Evolutionary conservation across 192 early-diverging fungal genomes (phyloP), one percentile per base, ranked within the genome.

Genomic region (Mortierella claussenii): DNA sequence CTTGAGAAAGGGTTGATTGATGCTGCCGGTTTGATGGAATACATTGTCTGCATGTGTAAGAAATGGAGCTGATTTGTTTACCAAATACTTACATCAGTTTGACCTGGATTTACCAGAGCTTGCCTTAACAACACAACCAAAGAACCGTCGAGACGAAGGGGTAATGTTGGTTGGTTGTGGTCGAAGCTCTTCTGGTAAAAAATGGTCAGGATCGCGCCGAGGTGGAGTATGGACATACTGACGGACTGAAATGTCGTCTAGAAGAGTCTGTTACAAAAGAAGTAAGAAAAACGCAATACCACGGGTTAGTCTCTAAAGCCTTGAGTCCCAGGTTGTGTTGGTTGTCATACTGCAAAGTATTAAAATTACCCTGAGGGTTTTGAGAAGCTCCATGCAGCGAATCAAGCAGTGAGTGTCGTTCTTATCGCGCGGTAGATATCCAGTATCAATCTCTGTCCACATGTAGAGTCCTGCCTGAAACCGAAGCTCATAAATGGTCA

Each of bases 141-240:
- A 68, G 66, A 68, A 68, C 56, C 28, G 49, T 45, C 66, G 56
- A 45, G 56, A 53, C 21, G 56, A 68, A 34, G 55, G 66, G 27
- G 56, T 26, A n/a, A 60, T 69, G 52, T 69, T 69, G 0, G 43
- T 69, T 55, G 50, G 51, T 42, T 69, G 67, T 9, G 58, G 58
- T 55, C 51, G 51, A 60, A 60, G 20, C 43, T 60, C 37, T 47
- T 69, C 58, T 46, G 57, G 58, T 23, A 69, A 48, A 1, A 60
- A 40, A 34, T 60, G 58, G 33, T 60, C 58, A 0, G 58, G 58
- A 54, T 55, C 50, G 31, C 67, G 58, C 30, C 26, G 48, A 55
- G 57, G 67, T 60, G 67, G 67, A 0, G 58, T 55, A 55, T 60
- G 51, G 49, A 69, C 58, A 37, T 69, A 69, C 27, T 60, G 58